Evolutionary conservation across 257 asterid species (phyloP), one percentile per base, ranked within the genome.

Genomic region (Penstemon newberryi): DNA sequence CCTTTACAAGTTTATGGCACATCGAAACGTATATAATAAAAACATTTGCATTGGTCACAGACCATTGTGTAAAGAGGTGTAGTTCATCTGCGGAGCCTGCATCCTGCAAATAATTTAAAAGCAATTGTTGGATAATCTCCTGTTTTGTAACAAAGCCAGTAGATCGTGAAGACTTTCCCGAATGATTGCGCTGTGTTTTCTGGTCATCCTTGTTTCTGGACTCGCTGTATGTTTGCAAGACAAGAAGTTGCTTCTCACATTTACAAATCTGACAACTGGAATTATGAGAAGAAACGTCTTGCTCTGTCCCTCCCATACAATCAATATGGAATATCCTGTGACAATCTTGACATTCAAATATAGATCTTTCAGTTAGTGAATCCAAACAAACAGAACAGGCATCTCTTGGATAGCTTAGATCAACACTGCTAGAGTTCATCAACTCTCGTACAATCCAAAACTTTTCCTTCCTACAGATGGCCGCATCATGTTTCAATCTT

Each of bases 101-200:
- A 76, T 94, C 97, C 79, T 87, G 91, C 80, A 94, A 83, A 84
- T 84, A 91, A 81, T 82, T 91, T 67, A 94, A 82, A 70, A 94
- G 96, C 93, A 94, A 82, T 82, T 91, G 96, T 82, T 94, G 99
- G 82, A 91, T 72, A 67, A 81, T 81, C 86, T 94, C 99, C 82
- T 79, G 78, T 66, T 87, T 84, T 66, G 90, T 74, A 55, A 81
- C 77, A 54, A 77, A 44, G 80, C 65, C 75, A n/a, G 68, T 59
- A 72, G 76, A 72, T 64, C 66, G 75, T 60, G 96, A 82, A 69
- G 89, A 76, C 76, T 80, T 87, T 63, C 72, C 81, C 3, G 81
- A 75, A 66, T 66, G 62, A 60, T 70, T 74, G 56, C 67, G 82
- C 41, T 72, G 74, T 66, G 63, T 77, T 70, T 80, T 84, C 74